Evolutionary conservation across 2,329 filamentous ascomycete species (phyloP), one percentile per base, ranked within the genome.

Genomic region (Ascochyta fabae): DNA sequence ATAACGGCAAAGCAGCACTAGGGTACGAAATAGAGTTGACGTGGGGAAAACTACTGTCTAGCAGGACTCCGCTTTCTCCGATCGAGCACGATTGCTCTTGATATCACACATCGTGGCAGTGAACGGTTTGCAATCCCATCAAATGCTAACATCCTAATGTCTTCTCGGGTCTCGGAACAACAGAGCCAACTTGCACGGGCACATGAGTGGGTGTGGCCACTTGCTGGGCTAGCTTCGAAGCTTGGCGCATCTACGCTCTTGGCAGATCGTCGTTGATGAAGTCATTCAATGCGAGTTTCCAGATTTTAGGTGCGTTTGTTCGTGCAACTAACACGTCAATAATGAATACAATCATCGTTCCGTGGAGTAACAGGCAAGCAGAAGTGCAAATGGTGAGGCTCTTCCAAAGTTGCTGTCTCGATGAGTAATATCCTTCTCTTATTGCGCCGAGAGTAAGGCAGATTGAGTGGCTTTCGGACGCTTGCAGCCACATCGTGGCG

Each of bases 241-340:
- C 46, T 55, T 55, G 41, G 47, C 41, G n/a, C n/a, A 4, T 33
- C 24, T 22, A 12, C 26, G 38, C 12, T 22, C 51, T 56, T 51
- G 53, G 53, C 53, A 38, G 47, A 56, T 56, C 47, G 16, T 22
- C 42, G 35, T 6, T 42, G 23, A 51, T 56, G 53, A 56, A 56
- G 53, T 56, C 53, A 56, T 56, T 4, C 22, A 13, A 31, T 48
- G 22, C 26, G 22, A 16, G 23, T 33, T 42, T 19, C 23, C 46
- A 46, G n/a, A 41, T 41, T 45, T 22, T 16, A 35, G 16, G 24
- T 36, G 35, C 7, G 16, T 6, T 35, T 56, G 15, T 10, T 43
- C 22, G 16, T 46, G 43, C 39, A 56, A 48, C n/a, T 44, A 12
- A 43, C 34, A 57, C 43, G 48, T 57, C 54, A 53, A 53, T 23